These are phyloP conservation scores for Boletus sp. DNA, from an alignment of 768 basidiomycete genomes.

Conservation along the genomic window DNA sequence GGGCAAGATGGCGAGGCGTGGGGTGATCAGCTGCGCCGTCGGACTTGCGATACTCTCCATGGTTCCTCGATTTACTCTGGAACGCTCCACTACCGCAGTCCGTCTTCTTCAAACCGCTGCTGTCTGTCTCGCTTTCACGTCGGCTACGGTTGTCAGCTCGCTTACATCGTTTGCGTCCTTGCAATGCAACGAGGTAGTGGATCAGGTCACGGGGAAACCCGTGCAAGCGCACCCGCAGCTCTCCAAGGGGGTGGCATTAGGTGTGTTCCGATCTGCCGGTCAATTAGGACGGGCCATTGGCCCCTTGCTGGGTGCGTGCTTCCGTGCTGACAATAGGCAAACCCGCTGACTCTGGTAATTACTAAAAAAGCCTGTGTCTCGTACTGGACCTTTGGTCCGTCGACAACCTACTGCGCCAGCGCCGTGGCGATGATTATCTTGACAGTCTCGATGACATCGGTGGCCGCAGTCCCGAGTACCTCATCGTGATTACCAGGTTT, in stretches of 20 bases:
- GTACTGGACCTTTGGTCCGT: constrained; percentile 88
- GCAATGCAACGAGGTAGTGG: constrained; percentile 78
- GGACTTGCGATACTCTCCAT: constrained; percentile 71
- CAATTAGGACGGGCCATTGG: constrained; percentile 93
- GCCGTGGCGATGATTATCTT: constrained; percentile 66
- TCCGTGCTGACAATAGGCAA: not conserved
- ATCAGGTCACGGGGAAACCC: constrained; percentile 56
- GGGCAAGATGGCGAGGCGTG: constrained; percentile 78
- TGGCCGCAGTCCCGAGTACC: constrained; percentile 27
- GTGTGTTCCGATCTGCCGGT: constrained; percentile 86
- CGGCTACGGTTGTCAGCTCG: constrained; percentile 92
- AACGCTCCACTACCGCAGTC: constrained; percentile 44
- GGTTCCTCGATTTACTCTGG: constrained; percentile 56
- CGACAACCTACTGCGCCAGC: constrained; percentile 66
- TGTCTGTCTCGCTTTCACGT: constrained; percentile 87
- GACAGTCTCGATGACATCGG: constrained; percentile 53
- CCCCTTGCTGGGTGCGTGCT: constrained; percentile 73
- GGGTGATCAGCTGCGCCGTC: constrained; percentile 68
- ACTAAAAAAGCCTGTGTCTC: constrained; percentile 66
- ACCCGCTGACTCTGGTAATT: constrained; percentile 11
- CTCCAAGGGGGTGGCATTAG: constrained; percentile 81
- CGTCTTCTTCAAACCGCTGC: constrained; percentile 67
- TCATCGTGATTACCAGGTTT: constrained; percentile 13
- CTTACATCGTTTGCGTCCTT: constrained; percentile 89
- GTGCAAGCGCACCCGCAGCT: constrained; percentile 60